Conservation (phyloP, 345 rosid genomes). For the Hibiscus mutabilis region DNA sequence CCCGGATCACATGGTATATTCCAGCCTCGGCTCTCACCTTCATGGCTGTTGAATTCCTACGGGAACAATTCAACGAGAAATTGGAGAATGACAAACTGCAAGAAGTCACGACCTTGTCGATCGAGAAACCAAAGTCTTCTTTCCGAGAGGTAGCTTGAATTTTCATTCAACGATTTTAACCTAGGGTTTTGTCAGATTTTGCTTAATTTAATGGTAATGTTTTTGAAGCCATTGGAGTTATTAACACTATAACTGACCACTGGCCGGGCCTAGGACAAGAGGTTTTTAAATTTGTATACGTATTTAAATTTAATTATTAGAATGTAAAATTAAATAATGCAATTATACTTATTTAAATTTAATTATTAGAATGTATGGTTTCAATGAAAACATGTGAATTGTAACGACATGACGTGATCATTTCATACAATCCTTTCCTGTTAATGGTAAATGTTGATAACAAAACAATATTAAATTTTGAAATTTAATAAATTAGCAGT, state of each 20-base stretch:
- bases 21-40: constrained; percentile 94
- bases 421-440: too few species aligned
- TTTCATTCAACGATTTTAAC: background rate
- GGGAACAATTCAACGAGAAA: constrained; percentile 58
- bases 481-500: too few species aligned
- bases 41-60: constrained; percentile 93
- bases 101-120: constrained; percentile 34
- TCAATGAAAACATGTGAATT: too few species aligned
- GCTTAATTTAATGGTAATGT: background rate
- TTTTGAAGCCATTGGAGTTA: background rate
- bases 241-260: background rate
- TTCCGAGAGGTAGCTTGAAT: constrained; percentile 34
- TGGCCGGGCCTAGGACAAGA: background rate
- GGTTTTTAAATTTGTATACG: background rate
- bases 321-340: background rate
- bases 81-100: constrained; percentile 17
- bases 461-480: too few species aligned
- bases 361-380: too few species aligned
- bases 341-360: background rate
- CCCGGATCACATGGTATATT: constrained; percentile 86
- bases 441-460: too few species aligned
- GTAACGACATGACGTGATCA: too few species aligned
- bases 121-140: constrained; percentile 48
- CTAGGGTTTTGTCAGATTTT: background rate
- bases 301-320: too few species aligned